Conservation (phyloP, 306 rosid species). For the Vicia faba region DNA sequence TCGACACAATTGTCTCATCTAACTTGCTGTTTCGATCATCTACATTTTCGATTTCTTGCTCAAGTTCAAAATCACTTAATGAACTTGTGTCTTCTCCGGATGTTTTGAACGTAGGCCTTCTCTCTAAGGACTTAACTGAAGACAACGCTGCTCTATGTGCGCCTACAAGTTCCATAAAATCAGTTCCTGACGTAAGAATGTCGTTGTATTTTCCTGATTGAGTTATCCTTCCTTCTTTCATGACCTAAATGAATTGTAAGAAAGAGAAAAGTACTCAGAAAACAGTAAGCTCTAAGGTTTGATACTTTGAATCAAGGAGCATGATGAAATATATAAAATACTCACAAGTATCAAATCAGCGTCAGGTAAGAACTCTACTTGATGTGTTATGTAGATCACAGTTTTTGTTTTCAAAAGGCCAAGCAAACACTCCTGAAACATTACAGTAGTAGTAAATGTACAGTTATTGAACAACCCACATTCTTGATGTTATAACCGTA, state of each 20-base stretch:
- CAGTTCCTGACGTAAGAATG: slow-evolving; percentile 65
- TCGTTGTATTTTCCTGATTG: slow-evolving; percentile 77
- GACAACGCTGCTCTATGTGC: slow-evolving; percentile 78
- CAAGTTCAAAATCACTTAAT: slow-evolving; percentile 36
- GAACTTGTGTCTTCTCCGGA: slow-evolving; percentile 34
- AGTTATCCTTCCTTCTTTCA: slow-evolving; percentile 80
- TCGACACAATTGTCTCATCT: slow-evolving; percentile 38
- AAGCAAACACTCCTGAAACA: slow-evolving; percentile 75
- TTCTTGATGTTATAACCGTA: background rate
- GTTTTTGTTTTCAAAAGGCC: slow-evolving; percentile 75
- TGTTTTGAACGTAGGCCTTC: slow-evolving; percentile 32
- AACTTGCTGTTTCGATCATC: slow-evolving; percentile 40
- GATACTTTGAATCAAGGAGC: background rate
- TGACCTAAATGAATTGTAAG: slow-evolving; percentile 53
- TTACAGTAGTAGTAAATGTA: slow-evolving; percentile 9
- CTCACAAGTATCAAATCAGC: slow-evolving; percentile 86
- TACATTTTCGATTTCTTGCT: slow-evolving; percentile 38
- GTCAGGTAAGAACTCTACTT: slow-evolving; percentile 84
- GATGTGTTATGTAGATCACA: slow-evolving; percentile 84
- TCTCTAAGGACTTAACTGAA: slow-evolving; percentile 47
- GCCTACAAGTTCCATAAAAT: slow-evolving; percentile 79
- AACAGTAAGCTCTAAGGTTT: background rate
- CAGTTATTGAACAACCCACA: slow-evolving; percentile 5
- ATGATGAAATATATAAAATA: slow-evolving; percentile 9
- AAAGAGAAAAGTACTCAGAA: slow-evolving; percentile 10